Evolutionary conservation across 345 rosid genomes (phyloP).

Genomic region (Linum trigynum): DNA sequence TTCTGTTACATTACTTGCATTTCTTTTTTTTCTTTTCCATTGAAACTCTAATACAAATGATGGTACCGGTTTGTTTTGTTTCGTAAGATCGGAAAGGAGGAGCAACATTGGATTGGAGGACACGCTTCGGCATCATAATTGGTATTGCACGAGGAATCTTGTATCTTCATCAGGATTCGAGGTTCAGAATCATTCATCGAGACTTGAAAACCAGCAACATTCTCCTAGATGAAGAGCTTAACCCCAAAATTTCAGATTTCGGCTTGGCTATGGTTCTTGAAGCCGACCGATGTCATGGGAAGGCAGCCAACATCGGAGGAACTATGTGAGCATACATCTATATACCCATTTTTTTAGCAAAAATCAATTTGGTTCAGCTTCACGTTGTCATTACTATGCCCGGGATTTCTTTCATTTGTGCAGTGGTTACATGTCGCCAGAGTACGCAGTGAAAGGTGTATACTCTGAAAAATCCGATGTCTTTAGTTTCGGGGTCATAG

Average conservation of each 20-base stretch:
- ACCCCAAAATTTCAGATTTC: slow-evolving; percentile 12
- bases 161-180: slow-evolving; percentile 4
- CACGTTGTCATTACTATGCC: background rate
- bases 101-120: background rate
- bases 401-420: background rate
- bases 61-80: background rate
- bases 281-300: slow-evolving; percentile 1
- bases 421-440: slow-evolving; percentile 27
- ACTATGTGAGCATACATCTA: slow-evolving; percentile 12
- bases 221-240: background rate
- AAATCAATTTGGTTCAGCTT: background rate
- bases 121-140: background rate
- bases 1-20: background rate
- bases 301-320: slow-evolving; percentile 10
- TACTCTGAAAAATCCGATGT: slow-evolving; percentile 18
- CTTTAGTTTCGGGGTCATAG: slow-evolving; percentile 21
- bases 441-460: slow-evolving; percentile 13
- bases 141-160: slow-evolving; percentile 3
- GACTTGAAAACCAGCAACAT: background rate
- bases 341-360: too few relatives aligned
- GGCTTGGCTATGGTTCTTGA: slow-evolving; percentile 15
- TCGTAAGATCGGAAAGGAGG: background rate
- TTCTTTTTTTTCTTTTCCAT: background rate
- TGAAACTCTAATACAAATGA: background rate
- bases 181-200: slow-evolving; percentile 1